Conservation (phyloP, 495 filamentous ascomycete genomes). For the Daldinia grandis region DNA sequence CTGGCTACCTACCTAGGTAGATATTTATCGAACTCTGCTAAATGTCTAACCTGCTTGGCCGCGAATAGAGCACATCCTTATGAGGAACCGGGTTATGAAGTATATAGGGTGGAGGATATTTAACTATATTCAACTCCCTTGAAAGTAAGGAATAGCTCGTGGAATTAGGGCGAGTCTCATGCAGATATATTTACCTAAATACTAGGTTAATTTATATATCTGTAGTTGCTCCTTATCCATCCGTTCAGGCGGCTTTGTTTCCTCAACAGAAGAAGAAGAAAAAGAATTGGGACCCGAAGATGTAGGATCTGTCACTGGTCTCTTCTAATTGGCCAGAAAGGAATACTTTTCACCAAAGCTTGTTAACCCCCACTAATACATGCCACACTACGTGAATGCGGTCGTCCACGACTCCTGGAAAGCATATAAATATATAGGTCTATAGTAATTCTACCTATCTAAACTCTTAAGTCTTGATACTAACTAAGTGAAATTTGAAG, state of each 20-base stretch:
- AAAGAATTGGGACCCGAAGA: background rate
- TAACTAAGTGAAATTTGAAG: background rate
- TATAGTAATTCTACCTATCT: background rate
- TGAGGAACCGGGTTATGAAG: slow-evolving; percentile 78
- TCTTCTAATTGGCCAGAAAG: background rate
- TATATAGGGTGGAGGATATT: slow-evolving; percentile 76
- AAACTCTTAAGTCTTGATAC: background rate
- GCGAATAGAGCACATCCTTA: slow-evolving; percentile 74
- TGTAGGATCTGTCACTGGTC: background rate
- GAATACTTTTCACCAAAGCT: background rate
- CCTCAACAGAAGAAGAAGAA: background rate
- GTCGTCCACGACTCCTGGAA: background rate
- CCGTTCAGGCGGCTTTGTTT: background rate
- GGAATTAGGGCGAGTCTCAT: background rate
- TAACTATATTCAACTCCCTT: slow-evolving; percentile 62
- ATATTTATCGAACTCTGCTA: background rate
- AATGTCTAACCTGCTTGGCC: slow-evolving; percentile 19
- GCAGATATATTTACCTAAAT: background rate
- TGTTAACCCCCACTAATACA: background rate
- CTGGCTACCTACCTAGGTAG: too few relatives aligned
- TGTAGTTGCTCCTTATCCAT: background rate
- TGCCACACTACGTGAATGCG: background rate
- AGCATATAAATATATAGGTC: background rate
- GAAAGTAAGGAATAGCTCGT: background rate
- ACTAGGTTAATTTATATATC: background rate